Evolutionary conservation across 2,329 filamentous ascomycete genomes (phyloP).

Genomic region (Talaromyces islandicus): DNA sequence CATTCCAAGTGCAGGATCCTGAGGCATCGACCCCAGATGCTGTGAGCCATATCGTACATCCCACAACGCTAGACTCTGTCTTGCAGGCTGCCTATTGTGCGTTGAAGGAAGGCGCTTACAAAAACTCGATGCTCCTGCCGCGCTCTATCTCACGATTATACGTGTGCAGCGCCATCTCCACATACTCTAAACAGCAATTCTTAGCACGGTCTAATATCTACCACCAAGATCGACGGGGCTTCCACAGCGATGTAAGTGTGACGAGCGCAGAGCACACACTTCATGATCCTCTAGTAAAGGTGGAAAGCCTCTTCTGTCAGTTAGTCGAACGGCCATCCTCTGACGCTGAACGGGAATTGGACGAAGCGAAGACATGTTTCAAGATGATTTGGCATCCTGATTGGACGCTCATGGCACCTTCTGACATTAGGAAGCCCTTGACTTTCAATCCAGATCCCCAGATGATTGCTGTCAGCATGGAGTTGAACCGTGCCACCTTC

Average conservation of each 20-base stretch:
- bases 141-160: neutral
- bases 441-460: neutral
- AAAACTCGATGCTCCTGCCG: neutral
- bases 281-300: neutral
- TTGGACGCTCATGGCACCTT: neutral
- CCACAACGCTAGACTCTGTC: conserved; percentile 3
- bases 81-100: neutral
- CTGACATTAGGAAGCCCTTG: neutral
- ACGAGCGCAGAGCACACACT: neutral
- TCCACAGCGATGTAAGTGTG: neutral
- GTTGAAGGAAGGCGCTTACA: neutral
- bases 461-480: neutral
- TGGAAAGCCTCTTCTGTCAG: neutral
- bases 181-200: neutral
- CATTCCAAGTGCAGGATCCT: neutral
- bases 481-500: neutral
- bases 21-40: neutral
- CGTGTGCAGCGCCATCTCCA: neutral
- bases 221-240: neutral
- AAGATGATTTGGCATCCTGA: neutral
- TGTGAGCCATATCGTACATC: neutral
- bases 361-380: neutral
- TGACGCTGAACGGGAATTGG: neutral
- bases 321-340: neutral
- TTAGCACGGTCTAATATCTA: neutral